Evolutionary conservation across 345 rosid genomes (phyloP), one percentile per base, ranked within the genome.

Genomic region (Eucalyptus globulus): DNA sequence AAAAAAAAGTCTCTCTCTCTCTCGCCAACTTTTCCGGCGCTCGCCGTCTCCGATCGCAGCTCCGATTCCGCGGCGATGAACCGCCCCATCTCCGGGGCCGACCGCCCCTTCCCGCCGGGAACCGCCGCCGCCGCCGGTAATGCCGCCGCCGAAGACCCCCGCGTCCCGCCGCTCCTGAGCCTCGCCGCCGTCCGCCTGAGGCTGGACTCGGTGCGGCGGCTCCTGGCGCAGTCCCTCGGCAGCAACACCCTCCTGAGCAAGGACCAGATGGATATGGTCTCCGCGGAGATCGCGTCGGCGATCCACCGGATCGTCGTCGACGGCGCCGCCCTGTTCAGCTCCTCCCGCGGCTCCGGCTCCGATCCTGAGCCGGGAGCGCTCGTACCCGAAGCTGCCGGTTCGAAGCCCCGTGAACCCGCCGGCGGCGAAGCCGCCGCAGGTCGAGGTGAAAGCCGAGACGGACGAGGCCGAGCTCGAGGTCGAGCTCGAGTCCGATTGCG

Each of bases 271-370:
- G 89, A 90, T 54, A 47, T 76, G 49, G 87, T 90, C 86, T 90
- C 91, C 44, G 29, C 89, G 56, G 91, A 90, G 89, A 90, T 90
- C 87, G 29, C 10, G 58, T 87, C 86, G 21, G 91, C 91, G 81
- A 81, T 90, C 65, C 89, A 90, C 87, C 91, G 83, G 86, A 81
- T 87, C 81, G 43, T 90, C 89, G 85, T 90, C 89, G 87, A 90
- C 87, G 91, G 91, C 50, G 91, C 89, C 89, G 91, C 87, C 51
- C 89, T 90, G 45, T 89, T 90, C 37, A 54, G 89, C 80, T 80
- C 81, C 85, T 87, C 90, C 24, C 51, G 50, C 34, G 62, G 40
- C 49, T 14, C 87, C 16, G 19, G 34, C 58, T 24, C 40, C n/a
- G 34, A 31, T 49, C 83, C 88, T 50, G 13, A 6, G 31, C 47